These are phyloP conservation scores for Cyberlindnera mrakii DNA, from an alignment of 805 yeast species.

Conservation along the genomic window DNA sequence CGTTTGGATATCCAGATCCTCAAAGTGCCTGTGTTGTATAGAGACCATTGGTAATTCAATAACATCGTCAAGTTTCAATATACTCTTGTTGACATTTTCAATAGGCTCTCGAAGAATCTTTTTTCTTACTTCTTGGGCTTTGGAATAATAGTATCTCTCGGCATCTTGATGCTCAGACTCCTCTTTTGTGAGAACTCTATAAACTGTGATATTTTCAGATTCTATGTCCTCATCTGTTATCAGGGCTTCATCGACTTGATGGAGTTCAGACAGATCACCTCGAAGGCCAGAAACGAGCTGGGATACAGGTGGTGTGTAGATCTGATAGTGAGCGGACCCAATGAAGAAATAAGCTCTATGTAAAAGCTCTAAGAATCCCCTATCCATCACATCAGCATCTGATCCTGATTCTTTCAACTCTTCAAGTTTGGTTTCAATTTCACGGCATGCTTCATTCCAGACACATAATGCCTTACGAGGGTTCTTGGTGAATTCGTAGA, in stretches of 20 bases:
- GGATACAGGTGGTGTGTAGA: constrained; percentile 29
- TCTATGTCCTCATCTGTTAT: constrained; percentile 9
- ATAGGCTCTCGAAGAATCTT: constrained; percentile 38
- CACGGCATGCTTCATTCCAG: constrained; percentile 32
- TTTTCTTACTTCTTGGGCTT: constrained; percentile 58
- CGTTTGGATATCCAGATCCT: constrained; percentile 6
- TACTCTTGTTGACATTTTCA: constrained; percentile 6
- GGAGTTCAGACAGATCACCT: not conserved
- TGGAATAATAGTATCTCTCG: constrained; percentile 49
- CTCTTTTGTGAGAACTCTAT: constrained; percentile 19
- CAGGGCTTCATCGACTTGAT: constrained; percentile 9
- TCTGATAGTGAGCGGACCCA: constrained; percentile 67
- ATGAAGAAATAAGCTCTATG: constrained; percentile 77
- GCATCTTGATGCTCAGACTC: constrained; percentile 32
- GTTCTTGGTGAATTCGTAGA: constrained; percentile 49
- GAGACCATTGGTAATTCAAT: not conserved
- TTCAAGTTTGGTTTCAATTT: constrained; percentile 8
- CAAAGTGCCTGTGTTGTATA: not conserved
- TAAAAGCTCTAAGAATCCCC: constrained; percentile 47
- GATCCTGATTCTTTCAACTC: constrained; percentile 5
- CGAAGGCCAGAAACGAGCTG: constrained; percentile 24
- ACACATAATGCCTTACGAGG: constrained; percentile 45
- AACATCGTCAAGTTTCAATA: constrained; percentile 3
- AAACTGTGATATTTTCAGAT: constrained; percentile 21
- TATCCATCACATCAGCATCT: constrained; percentile 27